Conservation (phyloP, 1,139 yeast species). For the Diutina ranongensis region DNA sequence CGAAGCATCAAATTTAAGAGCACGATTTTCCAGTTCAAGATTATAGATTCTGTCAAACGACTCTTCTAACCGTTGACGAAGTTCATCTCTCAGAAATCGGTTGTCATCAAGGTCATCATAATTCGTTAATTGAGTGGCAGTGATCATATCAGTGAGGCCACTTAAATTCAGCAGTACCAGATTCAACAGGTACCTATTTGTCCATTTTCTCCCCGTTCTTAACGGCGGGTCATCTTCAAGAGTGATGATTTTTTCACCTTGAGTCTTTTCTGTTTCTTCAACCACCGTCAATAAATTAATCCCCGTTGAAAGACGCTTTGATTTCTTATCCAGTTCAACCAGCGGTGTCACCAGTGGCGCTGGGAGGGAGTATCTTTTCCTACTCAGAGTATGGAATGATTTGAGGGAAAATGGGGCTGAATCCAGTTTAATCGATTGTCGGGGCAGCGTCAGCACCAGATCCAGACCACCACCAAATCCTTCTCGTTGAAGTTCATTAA, state of each 20-base stretch:
- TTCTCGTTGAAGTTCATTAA: constrained; percentile 20
- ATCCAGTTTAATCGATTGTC: background rate
- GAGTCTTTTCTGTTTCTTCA: constrained; percentile 1
- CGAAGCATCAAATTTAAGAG: background rate
- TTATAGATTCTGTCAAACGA: constrained; percentile 27
- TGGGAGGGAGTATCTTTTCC: constrained; percentile 21
- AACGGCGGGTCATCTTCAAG: constrained; percentile 9
- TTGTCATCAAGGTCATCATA: constrained; percentile 15
- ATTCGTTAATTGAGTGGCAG: constrained; percentile 27
- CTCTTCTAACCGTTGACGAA: constrained; percentile 27
- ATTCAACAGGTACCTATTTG: constrained; percentile 25
- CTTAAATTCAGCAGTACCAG: constrained; percentile 32
- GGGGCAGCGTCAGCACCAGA: background rate
- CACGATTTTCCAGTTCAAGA: constrained; percentile 21
- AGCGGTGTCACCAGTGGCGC: constrained; percentile 6
- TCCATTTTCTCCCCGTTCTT: constrained; percentile 10
- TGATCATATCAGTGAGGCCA: constrained; percentile 29
- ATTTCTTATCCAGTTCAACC: background rate
- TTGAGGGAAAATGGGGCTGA: constrained; percentile 20
- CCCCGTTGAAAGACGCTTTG: constrained; percentile 1
- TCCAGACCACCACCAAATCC: constrained; percentile 9
- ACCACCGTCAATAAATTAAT: constrained; percentile 2
- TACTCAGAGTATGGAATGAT: constrained; percentile 21
- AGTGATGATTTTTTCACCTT: background rate
- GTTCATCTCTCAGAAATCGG: constrained; percentile 15